Conservation (phyloP, 2,329 filamentous ascomycete genomes). For the Trichoderma sp. region DNA sequence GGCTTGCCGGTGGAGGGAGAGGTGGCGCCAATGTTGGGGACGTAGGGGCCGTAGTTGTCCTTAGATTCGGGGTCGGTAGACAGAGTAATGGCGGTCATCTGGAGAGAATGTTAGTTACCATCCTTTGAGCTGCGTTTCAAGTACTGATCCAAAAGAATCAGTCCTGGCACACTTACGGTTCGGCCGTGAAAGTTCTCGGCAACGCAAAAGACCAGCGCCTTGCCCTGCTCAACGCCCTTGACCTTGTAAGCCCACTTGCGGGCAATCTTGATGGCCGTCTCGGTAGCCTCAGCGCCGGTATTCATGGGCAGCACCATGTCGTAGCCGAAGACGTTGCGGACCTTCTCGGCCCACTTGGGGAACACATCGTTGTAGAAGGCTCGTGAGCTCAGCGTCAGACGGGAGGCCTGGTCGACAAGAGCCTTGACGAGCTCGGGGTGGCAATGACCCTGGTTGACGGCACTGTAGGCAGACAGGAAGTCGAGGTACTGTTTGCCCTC, state of each 20-base stretch:
- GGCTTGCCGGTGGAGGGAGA: conserved; percentile 71
- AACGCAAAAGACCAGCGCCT: conserved; percentile 81
- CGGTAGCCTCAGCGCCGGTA: conserved; percentile 92
- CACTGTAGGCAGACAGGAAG: conserved; percentile 96
- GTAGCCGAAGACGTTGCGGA: conserved; percentile 84
- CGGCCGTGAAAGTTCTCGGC: conserved; percentile 95
- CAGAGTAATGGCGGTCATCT: conserved; percentile 94
- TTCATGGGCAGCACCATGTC: conserved; percentile 99
- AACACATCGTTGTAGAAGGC: conserved; percentile 99
- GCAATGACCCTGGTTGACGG: conserved; percentile 97
- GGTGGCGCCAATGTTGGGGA: conserved; percentile 78
- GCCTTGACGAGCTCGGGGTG: conserved; percentile 94
- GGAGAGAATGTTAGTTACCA: background rate
- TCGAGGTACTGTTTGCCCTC: conserved; percentile 95
- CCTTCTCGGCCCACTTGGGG: conserved; percentile 89
- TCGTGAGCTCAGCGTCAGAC: conserved; percentile 86
- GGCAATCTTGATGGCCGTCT: conserved; percentile 94
- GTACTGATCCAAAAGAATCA: background rate
- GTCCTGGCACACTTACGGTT: conserved; percentile 62
- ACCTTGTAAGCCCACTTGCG: conserved; percentile 98
- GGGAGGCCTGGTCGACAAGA: conserved; percentile 81
- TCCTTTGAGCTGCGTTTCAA: background rate
- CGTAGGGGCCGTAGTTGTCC: conserved; percentile 94
- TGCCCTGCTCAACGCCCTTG: conserved; percentile 80
- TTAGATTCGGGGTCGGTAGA: conserved; percentile 93